Percentiles rank a stretch among this genome's conserved stretches.
Conservation (phyloP, 1,139 yeast species). For the Candida labiduridarum region DNA sequence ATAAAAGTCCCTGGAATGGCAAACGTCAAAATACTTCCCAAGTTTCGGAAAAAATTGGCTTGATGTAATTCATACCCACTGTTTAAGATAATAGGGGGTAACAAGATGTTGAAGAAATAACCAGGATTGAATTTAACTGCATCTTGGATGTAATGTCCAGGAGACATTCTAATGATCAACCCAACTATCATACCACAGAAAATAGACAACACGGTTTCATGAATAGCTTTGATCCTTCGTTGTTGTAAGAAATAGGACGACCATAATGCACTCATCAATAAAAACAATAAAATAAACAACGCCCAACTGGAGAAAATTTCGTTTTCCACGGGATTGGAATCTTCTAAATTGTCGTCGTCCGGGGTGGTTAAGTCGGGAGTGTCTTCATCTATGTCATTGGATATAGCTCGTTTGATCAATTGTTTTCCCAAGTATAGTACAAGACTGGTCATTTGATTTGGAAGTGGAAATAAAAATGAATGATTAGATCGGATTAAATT, state of each 20-base stretch:
- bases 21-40: conserved; percentile 88
- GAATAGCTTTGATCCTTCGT: conserved; percentile 88
- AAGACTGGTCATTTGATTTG: conserved; percentile 28
- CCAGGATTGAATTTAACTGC: conserved; percentile 94
- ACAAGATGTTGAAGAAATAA: conserved; percentile 87
- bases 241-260: conserved; percentile 92
- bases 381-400: conserved; percentile 35
- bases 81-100: conserved; percentile 95
- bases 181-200: conserved; percentile 98
- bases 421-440: conserved; percentile 28
- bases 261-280: conserved; percentile 90
- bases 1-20: conserved; percentile 98
- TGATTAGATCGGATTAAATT: too few relatives aligned
- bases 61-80: conserved; percentile 97
- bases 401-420: conserved; percentile 33
- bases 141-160: conserved; percentile 96
- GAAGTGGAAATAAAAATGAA: neutral
- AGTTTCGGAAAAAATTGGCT: conserved; percentile 89
- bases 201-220: conserved; percentile 94
- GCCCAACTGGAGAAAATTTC: conserved; percentile 99
- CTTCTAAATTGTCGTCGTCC: conserved; percentile 54
- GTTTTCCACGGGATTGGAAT: conserved; percentile 89
- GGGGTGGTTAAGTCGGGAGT: conserved; percentile 53
- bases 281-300: conserved; percentile 75
- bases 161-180: conserved; percentile 80